phyloP scores from a whole-genome alignment of 179 eudicot genomes.

The Spinacia oleracea region DNA sequence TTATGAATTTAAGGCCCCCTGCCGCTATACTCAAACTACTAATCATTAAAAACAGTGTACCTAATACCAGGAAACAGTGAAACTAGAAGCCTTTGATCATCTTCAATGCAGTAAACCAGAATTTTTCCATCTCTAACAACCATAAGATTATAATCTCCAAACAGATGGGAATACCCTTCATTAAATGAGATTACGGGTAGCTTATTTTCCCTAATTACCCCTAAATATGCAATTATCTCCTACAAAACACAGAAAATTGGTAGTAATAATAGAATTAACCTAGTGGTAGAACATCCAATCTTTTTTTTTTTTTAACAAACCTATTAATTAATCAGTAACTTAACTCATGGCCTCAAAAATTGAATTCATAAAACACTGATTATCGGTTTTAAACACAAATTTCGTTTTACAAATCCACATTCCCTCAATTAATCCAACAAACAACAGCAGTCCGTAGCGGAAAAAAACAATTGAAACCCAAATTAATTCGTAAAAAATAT shows the following conservation, averaged over 20 bases:
- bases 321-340: too few species aligned
- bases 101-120: slow-evolving; percentile 94
- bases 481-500: too few species aligned
- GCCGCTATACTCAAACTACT: background rate
- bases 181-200: slow-evolving; percentile 73
- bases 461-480: too few species aligned
- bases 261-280: slow-evolving; percentile 6
- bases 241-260: slow-evolving; percentile 22
- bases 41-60: background rate
- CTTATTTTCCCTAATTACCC: slow-evolving; percentile 15
- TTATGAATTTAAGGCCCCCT: background rate
- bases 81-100: slow-evolving; percentile 88
- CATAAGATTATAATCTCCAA: slow-evolving; percentile 84
- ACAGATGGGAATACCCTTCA: slow-evolving; percentile 87
- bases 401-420: too few species aligned
- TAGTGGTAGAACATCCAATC: slow-evolving; percentile 17
- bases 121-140: slow-evolving; percentile 79
- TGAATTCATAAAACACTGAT: too few species aligned
- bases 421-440: too few species aligned
- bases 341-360: too few species aligned
- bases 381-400: too few species aligned
- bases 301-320: background rate
- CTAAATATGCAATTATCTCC: slow-evolving; percentile 6
- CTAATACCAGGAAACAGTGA: slow-evolving; percentile 18
- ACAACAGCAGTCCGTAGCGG: too few species aligned